Evolutionary conservation across 768 basidiomycete genomes (phyloP).

Genomic region (Tricholoma matsutake): DNA sequence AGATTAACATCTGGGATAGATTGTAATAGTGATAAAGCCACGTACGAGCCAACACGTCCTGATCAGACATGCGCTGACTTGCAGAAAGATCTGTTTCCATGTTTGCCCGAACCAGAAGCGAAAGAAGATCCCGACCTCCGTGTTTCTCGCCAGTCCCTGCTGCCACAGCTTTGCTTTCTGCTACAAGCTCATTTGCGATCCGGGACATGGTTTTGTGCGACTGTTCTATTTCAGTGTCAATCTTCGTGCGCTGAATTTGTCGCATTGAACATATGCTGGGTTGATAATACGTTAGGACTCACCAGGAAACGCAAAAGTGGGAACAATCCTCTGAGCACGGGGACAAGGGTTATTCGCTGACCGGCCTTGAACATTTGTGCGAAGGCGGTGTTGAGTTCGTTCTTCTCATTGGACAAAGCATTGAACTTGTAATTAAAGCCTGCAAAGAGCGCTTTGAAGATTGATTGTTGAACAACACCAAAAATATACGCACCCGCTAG

Average conservation of each 20-base stretch:
- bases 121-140: conserved; percentile 44
- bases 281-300: conserved; percentile 7
- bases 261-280: no score
- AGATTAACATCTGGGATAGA: neutral
- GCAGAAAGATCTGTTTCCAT: conserved; percentile 39
- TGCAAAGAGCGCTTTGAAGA: conserved; percentile 5
- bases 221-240: conserved; percentile 2
- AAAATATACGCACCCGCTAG: conserved; percentile 50
- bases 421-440: conserved; percentile 29
- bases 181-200: conserved; percentile 38
- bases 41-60: conserved; percentile 18
- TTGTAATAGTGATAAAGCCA: neutral
- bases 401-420: conserved; percentile 26
- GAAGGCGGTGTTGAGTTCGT: conserved; percentile 47
- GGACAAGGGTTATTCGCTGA: conserved; percentile 25
- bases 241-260: neutral
- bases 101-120: conserved; percentile 45
- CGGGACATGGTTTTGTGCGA: conserved; percentile 33
- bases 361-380: conserved; percentile 39
- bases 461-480: conserved; percentile 19
- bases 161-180: conserved; percentile 35
- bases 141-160: neutral
- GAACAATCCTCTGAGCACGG: conserved; percentile 23
- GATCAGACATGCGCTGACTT: conserved; percentile 18
- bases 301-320: conserved; percentile 33